Conservation (phyloP, 2,329 filamentous ascomycete genomes). For the Escovopsis sp. region DNA sequence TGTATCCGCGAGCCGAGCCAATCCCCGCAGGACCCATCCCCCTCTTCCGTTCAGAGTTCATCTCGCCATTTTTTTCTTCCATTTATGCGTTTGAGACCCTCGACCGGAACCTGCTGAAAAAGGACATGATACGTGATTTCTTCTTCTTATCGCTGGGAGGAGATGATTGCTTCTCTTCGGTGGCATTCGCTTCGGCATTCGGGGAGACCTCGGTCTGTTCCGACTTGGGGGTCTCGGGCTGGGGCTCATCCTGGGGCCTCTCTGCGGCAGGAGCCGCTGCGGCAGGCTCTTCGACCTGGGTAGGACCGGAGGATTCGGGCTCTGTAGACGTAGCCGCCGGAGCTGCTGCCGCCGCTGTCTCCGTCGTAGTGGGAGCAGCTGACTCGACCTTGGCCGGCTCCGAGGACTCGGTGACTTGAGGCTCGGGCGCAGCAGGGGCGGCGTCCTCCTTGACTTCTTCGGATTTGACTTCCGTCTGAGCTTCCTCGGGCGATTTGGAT, state of each 20-base stretch:
- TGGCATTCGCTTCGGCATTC: conserved; percentile 3
- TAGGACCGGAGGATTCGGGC: conserved; percentile 1
- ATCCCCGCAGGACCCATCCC: too few species aligned
- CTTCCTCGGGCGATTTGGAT: conserved; percentile 53
- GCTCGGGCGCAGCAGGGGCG: not conserved
- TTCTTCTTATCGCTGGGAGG: conserved; percentile 28
- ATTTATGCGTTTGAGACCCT: conserved; percentile 23
- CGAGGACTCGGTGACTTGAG: not conserved
- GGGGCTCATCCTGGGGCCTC: conserved; percentile 4
- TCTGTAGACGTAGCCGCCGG: conserved; percentile 5
- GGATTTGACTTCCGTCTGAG: conserved; percentile 46
- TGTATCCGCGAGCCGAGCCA: conserved; percentile 9
- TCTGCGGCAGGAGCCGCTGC: conserved; percentile 6
- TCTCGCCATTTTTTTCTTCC: conserved; percentile 2
- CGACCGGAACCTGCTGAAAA: conserved; percentile 42
- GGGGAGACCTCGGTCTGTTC: conserved; percentile 8
- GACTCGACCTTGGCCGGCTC: conserved; percentile 3
- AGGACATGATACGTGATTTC: conserved; percentile 47
- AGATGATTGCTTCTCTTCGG: not conserved
- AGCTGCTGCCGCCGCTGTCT: conserved; percentile 5
- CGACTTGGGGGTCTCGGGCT: conserved; percentile 6
- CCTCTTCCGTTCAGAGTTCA: not conserved
- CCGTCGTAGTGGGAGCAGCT: conserved; percentile 2
- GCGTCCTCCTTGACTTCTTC: conserved; percentile 29
- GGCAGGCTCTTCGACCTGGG: not conserved